Base-by-base conservation (phyloP, 2,329 filamentous ascomycete species). In the Plectosphaerella plurivora region DNA sequence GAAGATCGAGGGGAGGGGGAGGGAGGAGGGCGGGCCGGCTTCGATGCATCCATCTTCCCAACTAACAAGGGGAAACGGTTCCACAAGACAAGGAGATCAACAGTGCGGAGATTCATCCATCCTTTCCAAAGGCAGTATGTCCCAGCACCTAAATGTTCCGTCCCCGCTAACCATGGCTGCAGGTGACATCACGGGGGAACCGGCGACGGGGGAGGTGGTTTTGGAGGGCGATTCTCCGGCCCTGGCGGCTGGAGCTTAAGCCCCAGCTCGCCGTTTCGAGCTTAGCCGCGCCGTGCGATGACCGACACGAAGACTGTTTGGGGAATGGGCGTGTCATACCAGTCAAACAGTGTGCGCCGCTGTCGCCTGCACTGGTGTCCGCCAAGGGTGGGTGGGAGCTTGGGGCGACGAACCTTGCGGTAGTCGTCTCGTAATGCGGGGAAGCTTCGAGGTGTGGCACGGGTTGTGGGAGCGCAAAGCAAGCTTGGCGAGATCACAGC, bases 401-500 rank as follows among this genome's bases (percentile, higher is more conserved):
- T 45, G 20, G 44, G 2, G 9, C 44, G 25, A 18, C 15, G 28
- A 33, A 33, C 28, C 28, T 33, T 33, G 8, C 45, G 10, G 45
- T n/a, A 16, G 10, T 47, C 28, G 45, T 18, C 24, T 24, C 45
- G 25, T 35, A 4, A 18, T 9, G n/a, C 45, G 16, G 45, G 24
- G 33, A 25, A 16, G 45, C 28, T 47, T 25, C 10, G 15, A 45
- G 7, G 12, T 18, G 18, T n/a, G 14, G 11, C 44, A 16, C 20
- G 12, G 3, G 15, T 14, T 9, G 44, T 10, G 24, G 33, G 24
- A 47, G 45, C 33, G 45, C 20, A 15, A 24, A 24, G 14, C 8
- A 25, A 16, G 24, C 24, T 35, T 18, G 45, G 45, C 15, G 28
- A 18, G 16, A 48, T 33, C 24, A 91, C 45, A 94, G 70, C 68